Conservation (phyloP, 2,329 filamentous ascomycete species). For the Colletotrichum eremochloae region DNA sequence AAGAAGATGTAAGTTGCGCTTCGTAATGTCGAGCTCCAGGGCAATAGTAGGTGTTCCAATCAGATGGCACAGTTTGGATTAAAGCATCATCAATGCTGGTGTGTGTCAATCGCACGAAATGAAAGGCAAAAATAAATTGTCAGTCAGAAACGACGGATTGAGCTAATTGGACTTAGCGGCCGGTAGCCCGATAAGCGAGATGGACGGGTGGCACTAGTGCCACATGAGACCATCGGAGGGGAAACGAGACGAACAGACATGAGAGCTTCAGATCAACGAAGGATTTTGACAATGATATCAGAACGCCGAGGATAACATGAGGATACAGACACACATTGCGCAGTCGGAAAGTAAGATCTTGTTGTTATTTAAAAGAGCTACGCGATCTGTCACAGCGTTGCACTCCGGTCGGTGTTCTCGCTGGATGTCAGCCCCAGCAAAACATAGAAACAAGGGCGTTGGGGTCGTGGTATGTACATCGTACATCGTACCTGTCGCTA, state of each 20-base stretch:
- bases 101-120: constrained; percentile 3
- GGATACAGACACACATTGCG: background rate
- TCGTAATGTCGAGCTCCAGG: background rate
- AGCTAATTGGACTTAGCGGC: constrained; percentile 38
- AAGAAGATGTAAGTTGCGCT: background rate
- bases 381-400: background rate
- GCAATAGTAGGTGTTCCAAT: background rate
- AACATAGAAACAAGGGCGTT: constrained; percentile 4
- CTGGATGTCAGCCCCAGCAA: constrained; percentile 17
- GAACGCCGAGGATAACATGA: background rate
- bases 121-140: constrained; percentile 31
- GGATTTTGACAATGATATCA: background rate
- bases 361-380: background rate
- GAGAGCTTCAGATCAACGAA: constrained; percentile 6
- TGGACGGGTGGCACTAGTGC: constrained; percentile 24
- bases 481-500: no score
- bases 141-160: constrained; percentile 2
- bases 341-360: no score
- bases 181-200: constrained; percentile 38
- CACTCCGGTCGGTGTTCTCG: background rate
- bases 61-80: background rate
- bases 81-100: background rate
- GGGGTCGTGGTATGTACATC: no score
- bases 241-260: constrained; percentile 26
- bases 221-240: constrained; percentile 10